Conservation (phyloP, 176 grass and related monocot species). For the Raddia distichophylla region DNA sequence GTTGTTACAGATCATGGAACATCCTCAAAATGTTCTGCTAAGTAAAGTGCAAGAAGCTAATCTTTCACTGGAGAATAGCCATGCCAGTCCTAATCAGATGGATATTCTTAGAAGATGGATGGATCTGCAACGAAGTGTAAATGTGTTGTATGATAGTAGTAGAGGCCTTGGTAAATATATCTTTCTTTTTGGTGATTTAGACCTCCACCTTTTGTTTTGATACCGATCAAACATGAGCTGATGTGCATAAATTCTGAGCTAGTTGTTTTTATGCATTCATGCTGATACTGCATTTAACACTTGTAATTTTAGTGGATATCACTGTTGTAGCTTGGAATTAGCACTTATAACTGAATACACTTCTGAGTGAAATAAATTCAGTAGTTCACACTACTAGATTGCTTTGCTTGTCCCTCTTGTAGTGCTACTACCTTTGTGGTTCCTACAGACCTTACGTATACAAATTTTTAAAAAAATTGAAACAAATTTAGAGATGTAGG, state of each 20-base stretch:
- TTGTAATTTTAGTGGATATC: neutral
- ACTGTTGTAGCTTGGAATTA: neutral
- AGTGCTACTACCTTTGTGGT: too few species aligned
- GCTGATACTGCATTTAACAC: neutral
- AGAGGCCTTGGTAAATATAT: conserved; percentile 64
- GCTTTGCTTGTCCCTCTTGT: too few species aligned
- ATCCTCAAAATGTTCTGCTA: conserved; percentile 89
- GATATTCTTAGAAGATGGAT: conserved; percentile 86
- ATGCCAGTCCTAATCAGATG: conserved; percentile 41
- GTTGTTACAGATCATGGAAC: conserved; percentile 69
- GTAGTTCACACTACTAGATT: neutral
- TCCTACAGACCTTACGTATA: too few species aligned
- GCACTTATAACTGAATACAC: neutral
- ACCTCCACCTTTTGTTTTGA: too few species aligned
- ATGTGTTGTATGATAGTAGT: conserved; percentile 82
- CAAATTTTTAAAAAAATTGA: too few species aligned
- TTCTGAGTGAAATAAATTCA: neutral
- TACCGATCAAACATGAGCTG: too few species aligned
- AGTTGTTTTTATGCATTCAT: neutral
- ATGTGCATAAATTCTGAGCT: too few species aligned
- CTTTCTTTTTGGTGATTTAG: neutral
- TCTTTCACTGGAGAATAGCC: conserved; percentile 50
- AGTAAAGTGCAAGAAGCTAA: conserved; percentile 78
- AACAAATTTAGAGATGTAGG: too few species aligned
- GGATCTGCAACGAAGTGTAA: conserved; percentile 77